Evolutionary conservation across 495 filamentous ascomycete genomes (phyloP).

Genomic region (Penicillium samsonianum): DNA sequence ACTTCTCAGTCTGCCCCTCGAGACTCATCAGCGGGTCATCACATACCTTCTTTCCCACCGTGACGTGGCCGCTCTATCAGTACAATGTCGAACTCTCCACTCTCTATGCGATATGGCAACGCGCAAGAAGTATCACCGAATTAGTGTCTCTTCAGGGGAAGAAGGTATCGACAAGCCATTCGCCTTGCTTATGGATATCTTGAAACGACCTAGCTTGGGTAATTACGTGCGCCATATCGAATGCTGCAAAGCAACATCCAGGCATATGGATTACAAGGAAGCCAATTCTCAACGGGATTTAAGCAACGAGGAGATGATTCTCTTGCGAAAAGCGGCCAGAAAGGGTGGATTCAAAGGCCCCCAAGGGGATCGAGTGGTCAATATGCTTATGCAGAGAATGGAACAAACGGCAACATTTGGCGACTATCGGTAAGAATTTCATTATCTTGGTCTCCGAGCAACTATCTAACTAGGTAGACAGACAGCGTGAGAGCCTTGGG

Average conservation of each 20-base stretch:
- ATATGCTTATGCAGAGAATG: slow-evolving; percentile 28
- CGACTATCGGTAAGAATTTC: neutral
- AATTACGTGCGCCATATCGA: slow-evolving; percentile 5
- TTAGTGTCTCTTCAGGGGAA: slow-evolving; percentile 15
- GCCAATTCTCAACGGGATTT: slow-evolving; percentile 12
- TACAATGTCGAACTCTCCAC: slow-evolving; percentile 23
- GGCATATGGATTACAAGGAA: neutral
- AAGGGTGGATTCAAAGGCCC: slow-evolving; percentile 20
- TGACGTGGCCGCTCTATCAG: slow-evolving; percentile 31
- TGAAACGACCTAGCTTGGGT: neutral
- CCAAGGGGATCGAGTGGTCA: slow-evolving; percentile 20
- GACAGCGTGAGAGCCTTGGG: neutral
- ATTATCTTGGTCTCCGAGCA: neutral
- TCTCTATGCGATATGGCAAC: slow-evolving; percentile 28
- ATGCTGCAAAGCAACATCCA: neutral
- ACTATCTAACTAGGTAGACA: neutral
- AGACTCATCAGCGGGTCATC: slow-evolving; percentile 18
- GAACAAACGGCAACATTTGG: neutral
- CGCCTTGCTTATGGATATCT: slow-evolving; percentile 5
- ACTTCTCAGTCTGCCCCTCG: slow-evolving; percentile 30
- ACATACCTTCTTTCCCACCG: slow-evolving; percentile 20
- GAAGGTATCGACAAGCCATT: slow-evolving; percentile 17
- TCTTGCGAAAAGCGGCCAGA: slow-evolving; percentile 18
- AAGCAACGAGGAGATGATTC: slow-evolving; percentile 16
- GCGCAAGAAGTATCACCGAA: slow-evolving; percentile 20